Evolutionary conservation across 2,329 filamentous ascomycete species (phyloP).

Genomic region (Ceratocystis albifundus): DNA sequence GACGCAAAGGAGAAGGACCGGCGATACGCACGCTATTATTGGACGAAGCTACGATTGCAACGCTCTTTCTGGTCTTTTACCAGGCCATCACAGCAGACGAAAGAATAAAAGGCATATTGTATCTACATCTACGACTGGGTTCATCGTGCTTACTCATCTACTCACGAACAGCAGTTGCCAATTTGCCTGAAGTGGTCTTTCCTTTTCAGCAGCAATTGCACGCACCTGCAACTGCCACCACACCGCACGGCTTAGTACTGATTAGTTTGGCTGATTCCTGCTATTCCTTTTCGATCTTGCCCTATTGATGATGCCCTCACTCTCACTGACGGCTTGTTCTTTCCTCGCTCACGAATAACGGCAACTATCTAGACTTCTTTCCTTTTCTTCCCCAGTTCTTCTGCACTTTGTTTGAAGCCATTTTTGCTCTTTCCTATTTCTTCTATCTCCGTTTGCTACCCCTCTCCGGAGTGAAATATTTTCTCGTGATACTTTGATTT

Average conservation of each 20-base stretch:
- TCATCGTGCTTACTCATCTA: background rate
- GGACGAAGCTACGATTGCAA: background rate
- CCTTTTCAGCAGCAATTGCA: slow-evolving; percentile 3
- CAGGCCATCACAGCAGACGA: background rate
- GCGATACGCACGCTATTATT: background rate
- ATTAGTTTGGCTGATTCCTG: background rate
- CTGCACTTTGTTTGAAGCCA: background rate
- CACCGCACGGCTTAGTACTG: slow-evolving; percentile 3
- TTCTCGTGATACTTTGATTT: slow-evolving; percentile 8
- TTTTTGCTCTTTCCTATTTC: slow-evolving; percentile 8
- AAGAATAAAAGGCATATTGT: background rate
- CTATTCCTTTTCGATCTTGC: background rate
- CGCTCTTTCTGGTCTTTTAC: background rate
- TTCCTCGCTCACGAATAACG: slow-evolving; percentile 8
- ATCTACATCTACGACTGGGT: background rate
- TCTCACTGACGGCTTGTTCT: background rate
- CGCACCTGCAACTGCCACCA: background rate
- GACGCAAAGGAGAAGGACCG: background rate
- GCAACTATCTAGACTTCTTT: slow-evolving; percentile 11
- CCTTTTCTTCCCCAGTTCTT: slow-evolving; percentile 9
- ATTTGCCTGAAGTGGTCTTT: slow-evolving; percentile 4
- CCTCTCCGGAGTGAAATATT: slow-evolving; percentile 2
- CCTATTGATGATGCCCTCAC: background rate
- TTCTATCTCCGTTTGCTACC: background rate
- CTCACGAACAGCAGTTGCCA: background rate